Evolutionary conservation across 257 asterid species (phyloP), one percentile per base, ranked within the genome.

Genomic region (Knoxia roxburghii): DNA sequence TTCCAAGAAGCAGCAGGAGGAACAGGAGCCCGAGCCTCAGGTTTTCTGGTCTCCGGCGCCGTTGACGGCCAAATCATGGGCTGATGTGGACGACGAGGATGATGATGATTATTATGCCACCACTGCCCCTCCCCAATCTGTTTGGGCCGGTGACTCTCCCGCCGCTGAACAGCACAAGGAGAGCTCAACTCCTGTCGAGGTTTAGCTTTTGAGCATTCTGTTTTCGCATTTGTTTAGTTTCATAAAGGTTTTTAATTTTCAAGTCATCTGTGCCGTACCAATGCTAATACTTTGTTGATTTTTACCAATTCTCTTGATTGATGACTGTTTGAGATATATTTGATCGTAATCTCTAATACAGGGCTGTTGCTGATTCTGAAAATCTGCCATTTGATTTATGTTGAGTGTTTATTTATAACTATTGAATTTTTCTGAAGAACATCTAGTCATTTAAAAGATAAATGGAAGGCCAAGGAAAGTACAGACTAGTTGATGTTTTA

Each of bases 31-130:
- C 0, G 76, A 72, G 50, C 89, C 78, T 23, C 72, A 67, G 81
- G 93, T 92, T 46, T 87, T 56, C 76, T 92, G 97, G 98, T 91
- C 97, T 15, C 98, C 97, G 1, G 89, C 98, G 6, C 98, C 98
- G 35, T 65, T 92, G 79, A 86, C 90, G 0, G 79, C 68, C 17
- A 92, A 87, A 82, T 87, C 96, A 0, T 92, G 98, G 98, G 98
- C 97, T 2, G 98, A 92, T 86, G 96, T 89, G 17, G 98, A 92
- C 37, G 98, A 92, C 27, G 98, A 92, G 68, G 97, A 90, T 67
- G 98, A 92, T 53, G 98, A 89, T 61, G 97, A 92, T 79, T 92
- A 92, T 78, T 92, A 82, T 35, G 97, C 97, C 35, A 92, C 97
- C 62, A 82, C 90, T 15, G 97, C 97, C 15, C 96, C 97, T 20